Base-by-base conservation (phyloP, 495 filamentous ascomycete genomes). In the Penicillium samsonianum region DNA sequence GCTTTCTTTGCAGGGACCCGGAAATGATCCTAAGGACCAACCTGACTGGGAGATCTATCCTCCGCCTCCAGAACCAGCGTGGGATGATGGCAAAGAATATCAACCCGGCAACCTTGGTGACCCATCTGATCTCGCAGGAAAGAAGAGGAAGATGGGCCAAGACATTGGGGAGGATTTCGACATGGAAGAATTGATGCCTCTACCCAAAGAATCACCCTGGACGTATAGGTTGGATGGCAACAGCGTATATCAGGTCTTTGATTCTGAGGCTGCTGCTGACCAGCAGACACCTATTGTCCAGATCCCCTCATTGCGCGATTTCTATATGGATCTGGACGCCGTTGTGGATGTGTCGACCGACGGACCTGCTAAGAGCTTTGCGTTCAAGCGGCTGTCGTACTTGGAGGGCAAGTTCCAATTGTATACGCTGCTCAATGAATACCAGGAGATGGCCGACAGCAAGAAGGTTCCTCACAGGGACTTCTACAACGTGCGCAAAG, bases 401-500 rank as follows among this genome's bases (percentile, higher is more conserved):
- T 76, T 98, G 5, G 94, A 98, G 72, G 91, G 91, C 53, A 96
- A 96, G 66, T 98, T 95, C 75, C 96, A 96, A 67, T 81, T 98
- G 10, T 96, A 98, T 65, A 80, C 85, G 12, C 81, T 98, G 4
- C 74, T 97, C 57, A 97, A 98, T 72, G 93, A 96, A 64, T 96
- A 98, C 63, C 91, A 98, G 71, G 94, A 98, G 72, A 92, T 94
- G 59, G 92, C 94, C 50, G 95, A 98, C 80, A 96, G 90, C 73
- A 98, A 98, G 73, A 90, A 85, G 66, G 95, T 98, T 10, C 94
- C 94, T 25, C 94, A 98, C 70, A 83, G 94, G 75, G 94, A 98
- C 72, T 98, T 98, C 66, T 98, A 98, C 76, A 98, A 98, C 67
- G 94, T 98, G 48, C 82, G 94, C 58, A 98, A 98, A 72, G 95